These are phyloP conservation scores for Ceratocystis cubensis DNA, from an alignment of 2,329 filamentous ascomycete species.

Conservation along the genomic window DNA sequence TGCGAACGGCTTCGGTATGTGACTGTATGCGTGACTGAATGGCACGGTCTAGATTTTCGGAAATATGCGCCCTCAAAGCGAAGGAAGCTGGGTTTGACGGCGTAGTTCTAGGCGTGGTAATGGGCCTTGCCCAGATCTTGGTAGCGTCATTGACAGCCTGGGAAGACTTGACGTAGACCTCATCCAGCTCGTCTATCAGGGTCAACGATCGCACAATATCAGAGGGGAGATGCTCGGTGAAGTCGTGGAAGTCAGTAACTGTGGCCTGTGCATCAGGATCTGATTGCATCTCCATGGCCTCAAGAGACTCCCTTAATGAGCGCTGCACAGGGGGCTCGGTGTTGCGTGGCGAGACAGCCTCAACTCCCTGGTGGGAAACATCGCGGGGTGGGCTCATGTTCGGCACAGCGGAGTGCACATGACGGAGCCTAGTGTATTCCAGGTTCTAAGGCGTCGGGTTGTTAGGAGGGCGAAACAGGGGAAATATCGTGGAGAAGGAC, in stretches of 20 bases:
- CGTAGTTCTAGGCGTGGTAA: constrained; percentile 30
- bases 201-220: constrained; percentile 54
- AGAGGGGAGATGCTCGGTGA: constrained; percentile 55
- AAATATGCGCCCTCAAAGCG: constrained; percentile 47
- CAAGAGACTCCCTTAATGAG: constrained; percentile 27
- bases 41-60: constrained; percentile 42
- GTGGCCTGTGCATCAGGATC: constrained; percentile 57
- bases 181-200: constrained; percentile 52
- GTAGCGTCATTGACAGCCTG: constrained; percentile 44
- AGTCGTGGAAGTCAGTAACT: constrained; percentile 58
- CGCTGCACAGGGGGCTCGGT: constrained; percentile 25
- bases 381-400: constrained; percentile 17
- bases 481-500: neutral
- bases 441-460: neutral
- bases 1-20: constrained; percentile 49
- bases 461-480: neutral
- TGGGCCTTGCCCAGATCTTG: constrained; percentile 44
- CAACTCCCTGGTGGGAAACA: constrained; percentile 22
- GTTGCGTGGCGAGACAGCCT: constrained; percentile 30
- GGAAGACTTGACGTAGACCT: constrained; percentile 45
- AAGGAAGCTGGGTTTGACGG: constrained; percentile 34
- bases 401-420: constrained; percentile 13
- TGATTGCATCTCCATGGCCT: constrained; percentile 39
- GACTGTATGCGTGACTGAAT: constrained; percentile 45
- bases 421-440: neutral